A percentile compares a stretch with the other conserved stretches of the same genome.
Evolutionary conservation across 2,329 filamentous ascomycete genomes (phyloP).

Genomic region (Ophiosphaerella herpotricha): DNA sequence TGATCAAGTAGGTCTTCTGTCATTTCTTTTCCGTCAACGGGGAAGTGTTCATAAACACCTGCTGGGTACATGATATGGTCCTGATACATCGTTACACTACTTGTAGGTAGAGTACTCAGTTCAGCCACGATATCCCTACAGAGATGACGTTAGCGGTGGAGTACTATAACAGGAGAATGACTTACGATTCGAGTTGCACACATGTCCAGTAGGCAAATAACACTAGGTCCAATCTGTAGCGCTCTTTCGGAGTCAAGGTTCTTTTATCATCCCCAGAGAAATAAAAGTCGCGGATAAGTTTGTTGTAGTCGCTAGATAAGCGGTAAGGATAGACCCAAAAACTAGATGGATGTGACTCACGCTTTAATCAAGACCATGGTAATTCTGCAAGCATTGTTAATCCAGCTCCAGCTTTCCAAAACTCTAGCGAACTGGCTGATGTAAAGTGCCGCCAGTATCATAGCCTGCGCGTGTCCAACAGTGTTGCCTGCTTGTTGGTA

Average conservation of each 20-base stretch:
- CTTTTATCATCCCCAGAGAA: slow-evolving; percentile 11
- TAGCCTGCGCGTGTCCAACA: slow-evolving; percentile 81
- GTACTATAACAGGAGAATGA: background rate
- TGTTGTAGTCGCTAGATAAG: slow-evolving; percentile 42
- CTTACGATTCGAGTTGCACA: slow-evolving; percentile 83
- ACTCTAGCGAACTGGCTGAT: slow-evolving; percentile 86
- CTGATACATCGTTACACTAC: slow-evolving; percentile 63
- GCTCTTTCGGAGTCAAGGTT: slow-evolving; percentile 27
- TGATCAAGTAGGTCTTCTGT: background rate
- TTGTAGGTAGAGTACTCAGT: slow-evolving; percentile 65
- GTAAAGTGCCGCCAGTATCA: slow-evolving; percentile 84
- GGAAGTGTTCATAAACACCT: slow-evolving; percentile 53
- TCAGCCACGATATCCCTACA: slow-evolving; percentile 87
- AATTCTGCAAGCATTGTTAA: slow-evolving; percentile 63
- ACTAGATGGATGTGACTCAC: slow-evolving; percentile 43
- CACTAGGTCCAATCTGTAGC: slow-evolving; percentile 47
- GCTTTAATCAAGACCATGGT: slow-evolving; percentile 76
- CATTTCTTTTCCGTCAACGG: slow-evolving; percentile 13
- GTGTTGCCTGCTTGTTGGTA: slow-evolving; percentile 78
- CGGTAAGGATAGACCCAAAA: slow-evolving; percentile 1
- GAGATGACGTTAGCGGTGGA: slow-evolving; percentile 10
- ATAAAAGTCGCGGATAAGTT: slow-evolving; percentile 30
- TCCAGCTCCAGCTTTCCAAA: slow-evolving; percentile 80
- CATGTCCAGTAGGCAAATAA: slow-evolving; percentile 87
- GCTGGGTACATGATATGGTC: slow-evolving; percentile 70